Base-by-base conservation (phyloP, 176 grass and related monocot species). In the Puccinellia tenuiflora region DNA sequence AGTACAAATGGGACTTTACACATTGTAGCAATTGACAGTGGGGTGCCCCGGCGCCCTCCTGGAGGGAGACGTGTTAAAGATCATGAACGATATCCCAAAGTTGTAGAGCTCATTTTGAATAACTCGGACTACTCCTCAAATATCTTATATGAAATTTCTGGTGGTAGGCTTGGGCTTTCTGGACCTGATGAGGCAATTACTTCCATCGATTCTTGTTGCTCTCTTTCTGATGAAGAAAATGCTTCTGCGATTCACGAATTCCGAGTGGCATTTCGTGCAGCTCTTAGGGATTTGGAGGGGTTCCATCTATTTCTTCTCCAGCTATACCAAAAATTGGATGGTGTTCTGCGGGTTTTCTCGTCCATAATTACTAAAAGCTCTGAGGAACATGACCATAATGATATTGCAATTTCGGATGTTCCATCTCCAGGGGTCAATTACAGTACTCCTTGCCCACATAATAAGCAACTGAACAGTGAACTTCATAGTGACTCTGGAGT, bases 231-330 rank as follows among this genome's bases (percentile, higher is more conserved):
- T 70, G 82, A 78, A 81, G 83, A 93, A 50, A 90, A 82, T 60
- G 59, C 85, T 74, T 79, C 47, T 16, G 78, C 37, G 30, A 77
- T 98, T 81, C 85, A 98, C 26, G 96, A 98, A 80, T 98, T 98
- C 77, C 91, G 96, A 88, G 90, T 89, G 26, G 91, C 90, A 85
- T 98, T 98, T 83, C 92, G 96, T 70, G 88, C 96, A 20, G 92
- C 93, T 83, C 81, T 95, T 59, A 93, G 92, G 83, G 90, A 98
- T 68, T 34, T 98, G 34, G 89, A 95, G 83, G 87, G 96, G 71
- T 93, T 98, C 63, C 92, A 93, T 90, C 81, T 98, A 68, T 98
- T 98, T 82, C 89, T 98, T 71, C 89, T 95, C 75, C 82, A 94
- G 4, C 91, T 98, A 42, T 98, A 95, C 83, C 92, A 95, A 80